These are phyloP conservation scores for Dothideomycetes sp. DNA, from an alignment of 2,329 filamentous ascomycete genomes.

Conservation along the genomic window DNA sequence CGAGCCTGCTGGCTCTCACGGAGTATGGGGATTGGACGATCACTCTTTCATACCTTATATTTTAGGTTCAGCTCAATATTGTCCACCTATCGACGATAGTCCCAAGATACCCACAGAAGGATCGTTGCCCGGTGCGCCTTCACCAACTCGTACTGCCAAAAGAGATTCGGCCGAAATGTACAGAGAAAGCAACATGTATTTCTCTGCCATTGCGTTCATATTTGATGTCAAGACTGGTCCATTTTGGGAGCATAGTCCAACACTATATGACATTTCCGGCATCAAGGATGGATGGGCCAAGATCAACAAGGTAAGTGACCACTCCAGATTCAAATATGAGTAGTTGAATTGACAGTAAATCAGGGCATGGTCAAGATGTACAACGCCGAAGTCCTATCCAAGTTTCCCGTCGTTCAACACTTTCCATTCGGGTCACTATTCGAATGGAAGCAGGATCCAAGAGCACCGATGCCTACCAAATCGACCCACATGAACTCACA, in stretches of 20 bases:
- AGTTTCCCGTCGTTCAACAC: conserved; percentile 98
- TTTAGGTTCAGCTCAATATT: conserved; percentile 85
- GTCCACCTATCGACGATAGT: conserved; percentile 45
- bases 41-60: conserved; percentile 92
- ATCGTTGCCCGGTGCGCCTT: conserved; percentile 58
- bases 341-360: conserved; percentile 1
- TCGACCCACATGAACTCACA: conserved; percentile 24
- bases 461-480: conserved; percentile 23
- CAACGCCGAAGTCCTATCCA: conserved; percentile 88
- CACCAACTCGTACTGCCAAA: conserved; percentile 56
- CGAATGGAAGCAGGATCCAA: conserved; percentile 37
- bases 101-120: conserved; percentile 57
- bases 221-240: conserved; percentile 93
- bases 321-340: background rate
- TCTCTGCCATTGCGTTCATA: conserved; percentile 91
- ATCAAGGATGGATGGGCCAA: conserved; percentile 89
- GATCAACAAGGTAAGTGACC: conserved; percentile 57
- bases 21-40: conserved; percentile 97
- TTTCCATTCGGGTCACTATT: conserved; percentile 49
- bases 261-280: conserved; percentile 88
- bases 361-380: conserved; percentile 99
- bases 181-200: conserved; percentile 60
- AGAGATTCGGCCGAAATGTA: conserved; percentile 32
- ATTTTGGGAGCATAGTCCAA: conserved; percentile 90
- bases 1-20: conserved; percentile 91